Conservation (phyloP, 768 basidiomycete genomes). For the Termitomyces sp. region DNA sequence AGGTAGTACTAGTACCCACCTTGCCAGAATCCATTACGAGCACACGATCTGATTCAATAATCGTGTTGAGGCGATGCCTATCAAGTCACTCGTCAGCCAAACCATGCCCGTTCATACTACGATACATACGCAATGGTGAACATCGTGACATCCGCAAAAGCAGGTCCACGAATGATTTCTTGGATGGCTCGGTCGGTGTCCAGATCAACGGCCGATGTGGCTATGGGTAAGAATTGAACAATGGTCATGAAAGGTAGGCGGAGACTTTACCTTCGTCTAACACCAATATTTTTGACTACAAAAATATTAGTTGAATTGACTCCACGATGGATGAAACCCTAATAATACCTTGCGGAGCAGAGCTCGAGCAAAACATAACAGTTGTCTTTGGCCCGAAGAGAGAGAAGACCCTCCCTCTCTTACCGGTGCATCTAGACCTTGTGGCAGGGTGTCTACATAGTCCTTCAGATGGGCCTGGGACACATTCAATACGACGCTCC, state of each 20-base stretch:
- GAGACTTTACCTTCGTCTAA: constrained; percentile 78
- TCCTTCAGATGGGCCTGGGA: constrained; percentile 61
- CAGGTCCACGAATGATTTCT: constrained; percentile 77
- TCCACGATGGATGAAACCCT: background rate
- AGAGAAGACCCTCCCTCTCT: constrained; percentile 80
- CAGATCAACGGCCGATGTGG: constrained; percentile 86
- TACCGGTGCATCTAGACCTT: constrained; percentile 69
- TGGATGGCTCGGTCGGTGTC: constrained; percentile 90
- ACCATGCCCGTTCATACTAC: background rate
- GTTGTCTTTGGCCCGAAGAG: constrained; percentile 81
- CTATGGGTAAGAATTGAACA: constrained; percentile 29
- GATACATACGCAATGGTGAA: constrained; percentile 76
- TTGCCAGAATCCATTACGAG: constrained; percentile 80
- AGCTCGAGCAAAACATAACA: constrained; percentile 87
- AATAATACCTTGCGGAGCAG: constrained; percentile 62
- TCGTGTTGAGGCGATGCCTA: constrained; percentile 81
- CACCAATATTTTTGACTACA: constrained; percentile 78
- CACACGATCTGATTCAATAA: constrained; percentile 76
- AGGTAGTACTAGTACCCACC: constrained; percentile 32
- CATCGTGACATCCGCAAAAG: constrained; percentile 77
- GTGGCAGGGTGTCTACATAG: constrained; percentile 62
- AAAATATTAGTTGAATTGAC: constrained; percentile 2
- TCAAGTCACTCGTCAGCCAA: constrained; percentile 1
- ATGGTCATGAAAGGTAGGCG: background rate
- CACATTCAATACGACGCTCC: background rate